Conservation (phyloP, 257 asterid species). For the Solanum pennellii region DNA sequence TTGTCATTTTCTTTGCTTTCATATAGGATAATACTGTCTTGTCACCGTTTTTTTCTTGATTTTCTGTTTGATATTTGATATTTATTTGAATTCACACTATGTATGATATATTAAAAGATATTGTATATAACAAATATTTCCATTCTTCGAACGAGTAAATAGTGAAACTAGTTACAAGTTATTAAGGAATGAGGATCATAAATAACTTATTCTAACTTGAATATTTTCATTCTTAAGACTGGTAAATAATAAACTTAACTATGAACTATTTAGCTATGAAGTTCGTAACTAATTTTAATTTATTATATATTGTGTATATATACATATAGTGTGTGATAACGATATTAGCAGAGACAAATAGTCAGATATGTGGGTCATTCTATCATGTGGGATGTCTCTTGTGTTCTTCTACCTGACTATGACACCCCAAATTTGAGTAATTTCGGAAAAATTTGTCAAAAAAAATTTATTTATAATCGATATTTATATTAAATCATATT, state of each 20-base stretch:
- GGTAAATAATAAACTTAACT: too few relatives aligned
- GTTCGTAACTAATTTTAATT: too few relatives aligned
- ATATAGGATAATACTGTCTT: not conserved
- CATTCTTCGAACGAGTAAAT: not conserved
- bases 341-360: conserved; percentile 27
- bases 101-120: not conserved
- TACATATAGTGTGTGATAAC: not conserved
- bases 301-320: too few relatives aligned
- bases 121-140: not conserved
- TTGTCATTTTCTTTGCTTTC: not conserved
- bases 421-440: not conserved
- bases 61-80: not conserved
- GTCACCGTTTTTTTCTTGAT: not conserved
- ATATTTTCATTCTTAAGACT: too few relatives aligned
- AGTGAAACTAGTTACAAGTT: not conserved
- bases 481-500: not conserved
- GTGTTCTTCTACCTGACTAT: conserved; percentile 18
- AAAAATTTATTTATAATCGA: not conserved
- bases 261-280: too few relatives aligned
- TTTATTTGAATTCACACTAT: not conserved
- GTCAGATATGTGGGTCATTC: conserved; percentile 30
- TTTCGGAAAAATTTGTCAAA: not conserved
- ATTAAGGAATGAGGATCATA: not conserved
- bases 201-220: too few relatives aligned
- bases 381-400: conserved; percentile 37